A percentile compares a stretch with the other conserved stretches of the same genome.
Evolutionary conservation across 2,329 filamentous ascomycete genomes (phyloP).

Genomic region (Pseudopyricularia cyperi): DNA sequence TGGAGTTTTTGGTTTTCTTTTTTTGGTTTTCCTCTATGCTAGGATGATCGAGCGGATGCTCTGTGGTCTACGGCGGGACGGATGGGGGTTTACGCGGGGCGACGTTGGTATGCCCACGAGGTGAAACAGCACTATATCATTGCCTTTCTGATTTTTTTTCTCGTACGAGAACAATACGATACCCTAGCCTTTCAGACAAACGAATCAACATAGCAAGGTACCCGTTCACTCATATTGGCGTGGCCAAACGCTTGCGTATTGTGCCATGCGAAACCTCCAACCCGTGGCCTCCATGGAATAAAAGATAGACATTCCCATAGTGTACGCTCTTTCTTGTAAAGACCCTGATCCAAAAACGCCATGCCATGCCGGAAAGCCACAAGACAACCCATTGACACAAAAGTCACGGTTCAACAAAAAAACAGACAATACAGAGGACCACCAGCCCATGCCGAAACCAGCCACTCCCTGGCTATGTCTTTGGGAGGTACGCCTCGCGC

Average conservation of each 20-base stretch:
- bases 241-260: not conserved
- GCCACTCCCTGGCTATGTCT: slow-evolving; percentile 19
- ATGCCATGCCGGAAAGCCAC: not conserved
- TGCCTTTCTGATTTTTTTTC: not conserved
- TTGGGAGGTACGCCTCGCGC: slow-evolving; percentile 69
- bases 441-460: not conserved
- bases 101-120: not conserved
- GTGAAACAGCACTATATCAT: too few relatives aligned
- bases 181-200: not conserved
- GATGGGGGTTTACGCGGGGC: not conserved
- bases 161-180: not conserved
- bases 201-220: not conserved
- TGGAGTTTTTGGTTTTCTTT: too few relatives aligned
- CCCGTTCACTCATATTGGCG: not conserved
- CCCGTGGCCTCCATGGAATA: not conserved
- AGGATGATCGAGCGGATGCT: too few relatives aligned
- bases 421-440: not conserved
- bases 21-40: too few relatives aligned
- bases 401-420: not conserved
- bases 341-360: slow-evolving; percentile 1
- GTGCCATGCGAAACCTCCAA: not conserved
- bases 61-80: too few relatives aligned
- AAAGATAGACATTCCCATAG: not conserved
- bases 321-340: not conserved
- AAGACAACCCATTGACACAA: not conserved